Percentiles rank a stretch among this genome's conserved stretches.
These are phyloP conservation scores for Rhazya stricta DNA, from an alignment of 257 asterid genomes.

Conservation along the genomic window DNA sequence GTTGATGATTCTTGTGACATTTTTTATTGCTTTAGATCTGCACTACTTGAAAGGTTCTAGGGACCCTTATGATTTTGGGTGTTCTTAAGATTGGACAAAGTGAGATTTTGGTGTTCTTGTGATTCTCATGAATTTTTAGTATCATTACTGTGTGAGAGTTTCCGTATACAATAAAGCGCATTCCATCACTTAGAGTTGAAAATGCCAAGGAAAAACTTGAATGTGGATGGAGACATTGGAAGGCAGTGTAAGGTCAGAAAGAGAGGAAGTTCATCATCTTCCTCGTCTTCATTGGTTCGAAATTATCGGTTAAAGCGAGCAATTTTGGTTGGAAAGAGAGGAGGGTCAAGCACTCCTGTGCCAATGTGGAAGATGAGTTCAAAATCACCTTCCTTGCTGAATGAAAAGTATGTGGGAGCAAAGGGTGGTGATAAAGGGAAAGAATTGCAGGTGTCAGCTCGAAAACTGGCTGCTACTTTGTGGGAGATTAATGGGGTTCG, in stretches of 20 bases:
- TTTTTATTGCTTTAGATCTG: conserved; percentile 23
- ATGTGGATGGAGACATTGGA: conserved; percentile 51
- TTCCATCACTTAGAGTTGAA: conserved; percentile 10
- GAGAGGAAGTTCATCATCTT: conserved; percentile 71
- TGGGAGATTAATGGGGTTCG: conserved; percentile 79
- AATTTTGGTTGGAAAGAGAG: conserved; percentile 65
- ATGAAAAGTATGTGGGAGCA: conserved; percentile 41
- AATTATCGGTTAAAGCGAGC: conserved; percentile 67
- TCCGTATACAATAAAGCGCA: conserved; percentile 1
- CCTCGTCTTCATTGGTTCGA: conserved; percentile 66
- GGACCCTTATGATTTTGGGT: conserved; percentile 9
- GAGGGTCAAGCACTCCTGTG: conserved; percentile 77
- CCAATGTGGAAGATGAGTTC: conserved; percentile 79
- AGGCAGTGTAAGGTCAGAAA: conserved; percentile 75
- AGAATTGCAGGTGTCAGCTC: conserved; percentile 63
- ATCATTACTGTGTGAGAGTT: not conserved
- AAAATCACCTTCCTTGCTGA: conserved; percentile 48
- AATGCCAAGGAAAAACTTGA: conserved; percentile 62
- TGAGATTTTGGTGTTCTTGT: conserved; percentile 4
- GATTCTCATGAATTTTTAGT: conserved; percentile 12
- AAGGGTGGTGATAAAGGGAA: conserved; percentile 41
- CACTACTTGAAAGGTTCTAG: conserved; percentile 12
- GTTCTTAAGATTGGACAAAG: conserved; percentile 17
- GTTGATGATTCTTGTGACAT: conserved; percentile 11
- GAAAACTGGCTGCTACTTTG: conserved; percentile 72